phyloP scores from a whole-genome alignment of 1,284 basidiomycete species.

The Mycena citricolor region DNA sequence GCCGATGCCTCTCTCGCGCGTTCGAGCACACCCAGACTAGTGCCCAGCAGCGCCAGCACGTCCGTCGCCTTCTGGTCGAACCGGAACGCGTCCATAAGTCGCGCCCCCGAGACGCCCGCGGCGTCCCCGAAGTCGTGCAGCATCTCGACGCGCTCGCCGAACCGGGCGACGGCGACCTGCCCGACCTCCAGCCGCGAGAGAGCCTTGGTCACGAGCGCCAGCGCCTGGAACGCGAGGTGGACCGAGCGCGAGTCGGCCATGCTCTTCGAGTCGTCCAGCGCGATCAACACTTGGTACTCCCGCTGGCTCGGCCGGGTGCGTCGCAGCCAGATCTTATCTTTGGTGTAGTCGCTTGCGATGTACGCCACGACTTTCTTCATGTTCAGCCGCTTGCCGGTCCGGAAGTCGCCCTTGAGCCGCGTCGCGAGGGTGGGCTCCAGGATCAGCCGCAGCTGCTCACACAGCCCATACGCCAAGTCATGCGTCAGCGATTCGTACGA shows the following conservation, averaged over 20 bases:
- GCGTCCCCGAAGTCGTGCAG: constrained; percentile 81
- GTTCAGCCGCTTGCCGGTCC: constrained; percentile 96
- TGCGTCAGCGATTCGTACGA: constrained; percentile 89
- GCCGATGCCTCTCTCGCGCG: constrained; percentile 73
- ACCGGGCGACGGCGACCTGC: constrained; percentile 89
- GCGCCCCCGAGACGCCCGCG: constrained; percentile 76
- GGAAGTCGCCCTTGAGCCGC: constrained; percentile 94
- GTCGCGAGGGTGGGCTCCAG: constrained; percentile 95
- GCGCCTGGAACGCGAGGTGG: constrained; percentile 92
- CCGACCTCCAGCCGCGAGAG: constrained; percentile 93
- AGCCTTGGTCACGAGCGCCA: constrained; percentile 90
- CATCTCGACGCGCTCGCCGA: constrained; percentile 87
- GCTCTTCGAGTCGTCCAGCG: constrained; percentile 94
- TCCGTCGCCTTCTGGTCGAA: constrained; percentile 94
- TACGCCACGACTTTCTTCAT: constrained; percentile 99
- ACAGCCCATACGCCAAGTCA: constrained; percentile 87
- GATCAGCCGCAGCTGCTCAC: constrained; percentile 96
- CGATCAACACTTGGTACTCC: constrained; percentile 95
- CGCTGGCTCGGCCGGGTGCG: constrained; percentile 91
- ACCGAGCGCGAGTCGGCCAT: constrained; percentile 96
- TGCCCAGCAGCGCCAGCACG: constrained; percentile 84
- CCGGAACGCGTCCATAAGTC: constrained; percentile 81
- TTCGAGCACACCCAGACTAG: constrained; percentile 77
- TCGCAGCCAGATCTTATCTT: constrained; percentile 99
- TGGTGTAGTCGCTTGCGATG: constrained; percentile 98